phyloP scores from a whole-genome alignment of 2,329 filamentous ascomycete genomes.

The Ascocoryne sarcoides region DNA sequence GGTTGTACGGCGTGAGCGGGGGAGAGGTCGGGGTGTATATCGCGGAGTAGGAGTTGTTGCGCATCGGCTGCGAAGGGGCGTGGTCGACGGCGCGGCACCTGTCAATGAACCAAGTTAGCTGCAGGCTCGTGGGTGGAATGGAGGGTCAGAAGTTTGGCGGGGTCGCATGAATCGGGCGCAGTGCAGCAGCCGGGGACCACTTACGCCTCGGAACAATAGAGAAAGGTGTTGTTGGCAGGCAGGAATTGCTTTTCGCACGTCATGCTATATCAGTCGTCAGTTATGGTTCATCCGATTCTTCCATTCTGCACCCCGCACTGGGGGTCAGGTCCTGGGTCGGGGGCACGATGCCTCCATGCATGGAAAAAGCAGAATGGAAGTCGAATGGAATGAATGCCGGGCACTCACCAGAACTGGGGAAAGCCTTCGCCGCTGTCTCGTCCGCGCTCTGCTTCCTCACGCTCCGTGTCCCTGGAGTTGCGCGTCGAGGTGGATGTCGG shows the following conservation, averaged over 20 bases:
- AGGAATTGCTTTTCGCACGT: slow-evolving; percentile 59
- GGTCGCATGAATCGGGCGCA: not conserved
- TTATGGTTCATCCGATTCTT: slow-evolving; percentile 1
- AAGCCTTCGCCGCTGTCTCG: slow-evolving; percentile 51
- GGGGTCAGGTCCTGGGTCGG: slow-evolving; percentile 6
- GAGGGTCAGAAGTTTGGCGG: not conserved
- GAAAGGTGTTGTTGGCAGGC: slow-evolving; percentile 44
- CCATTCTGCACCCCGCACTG: slow-evolving; percentile 20
- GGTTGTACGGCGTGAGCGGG: slow-evolving; percentile 25
- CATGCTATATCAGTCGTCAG: slow-evolving; percentile 41
- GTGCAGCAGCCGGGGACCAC: slow-evolving; percentile 25
- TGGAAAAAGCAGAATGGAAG: slow-evolving; percentile 5
- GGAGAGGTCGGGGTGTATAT: slow-evolving; percentile 23
- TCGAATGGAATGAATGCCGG: no score
- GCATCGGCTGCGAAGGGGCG: slow-evolving; percentile 11
- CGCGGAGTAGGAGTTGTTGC: slow-evolving; percentile 14
- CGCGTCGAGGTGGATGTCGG: slow-evolving; percentile 5
- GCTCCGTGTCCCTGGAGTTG: slow-evolving; percentile 12
- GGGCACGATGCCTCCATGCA: not conserved
- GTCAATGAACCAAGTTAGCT: slow-evolving; percentile 5
- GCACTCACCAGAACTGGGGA: slow-evolving; percentile 54
- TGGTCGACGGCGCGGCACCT: slow-evolving; percentile 26
- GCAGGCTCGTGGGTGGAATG: slow-evolving; percentile 9
- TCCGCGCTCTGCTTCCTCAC: slow-evolving; percentile 15
- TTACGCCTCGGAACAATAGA: slow-evolving; percentile 58